These are phyloP conservation scores for Lichtheimia ramosa DNA, from an alignment of 371 early-diverging fungal genomes.

Conservation along the genomic window DNA sequence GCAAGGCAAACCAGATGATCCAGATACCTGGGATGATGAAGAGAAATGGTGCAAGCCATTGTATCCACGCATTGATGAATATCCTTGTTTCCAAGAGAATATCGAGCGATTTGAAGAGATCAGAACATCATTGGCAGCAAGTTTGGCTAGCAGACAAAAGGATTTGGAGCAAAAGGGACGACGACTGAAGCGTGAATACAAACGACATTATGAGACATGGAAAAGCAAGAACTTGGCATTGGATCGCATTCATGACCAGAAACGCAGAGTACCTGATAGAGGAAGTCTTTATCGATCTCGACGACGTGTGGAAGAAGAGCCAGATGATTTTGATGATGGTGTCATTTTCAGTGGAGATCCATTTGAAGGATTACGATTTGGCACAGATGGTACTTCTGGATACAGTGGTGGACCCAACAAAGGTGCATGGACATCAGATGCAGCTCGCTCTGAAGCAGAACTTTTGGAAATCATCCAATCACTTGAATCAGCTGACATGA, in stretches of 20 bases:
- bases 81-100: slow-evolving; percentile 63
- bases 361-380: slow-evolving; percentile 42
- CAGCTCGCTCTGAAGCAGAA: slow-evolving; percentile 83
- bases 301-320: slow-evolving; percentile 43
- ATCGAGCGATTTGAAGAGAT: slow-evolving; percentile 26
- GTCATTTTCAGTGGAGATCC: slow-evolving; percentile 41
- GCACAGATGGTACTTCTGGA: slow-evolving; percentile 29
- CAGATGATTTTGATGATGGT: slow-evolving; percentile 45
- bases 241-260: slow-evolving; percentile 40
- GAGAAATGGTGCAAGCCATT: slow-evolving; percentile 41
- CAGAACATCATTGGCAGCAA: slow-evolving; percentile 22
- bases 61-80: slow-evolving; percentile 55
- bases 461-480: slow-evolving; percentile 76
- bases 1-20: slow-evolving; percentile 31
- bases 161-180: slow-evolving; percentile 31
- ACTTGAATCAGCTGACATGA: slow-evolving; percentile 73
- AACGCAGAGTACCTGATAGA: slow-evolving; percentile 34
- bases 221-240: slow-evolving; percentile 40
- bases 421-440: slow-evolving; percentile 67
- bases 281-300: slow-evolving; percentile 26
- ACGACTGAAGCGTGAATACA: slow-evolving; percentile 37
- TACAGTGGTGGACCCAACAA: slow-evolving; percentile 27
- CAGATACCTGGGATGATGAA: slow-evolving; percentile 42
- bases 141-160: slow-evolving; percentile 19
- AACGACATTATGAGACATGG: slow-evolving; percentile 36